Conservation (phyloP, 176 grass and related monocot genomes). For the Triticum timopheevii region DNA sequence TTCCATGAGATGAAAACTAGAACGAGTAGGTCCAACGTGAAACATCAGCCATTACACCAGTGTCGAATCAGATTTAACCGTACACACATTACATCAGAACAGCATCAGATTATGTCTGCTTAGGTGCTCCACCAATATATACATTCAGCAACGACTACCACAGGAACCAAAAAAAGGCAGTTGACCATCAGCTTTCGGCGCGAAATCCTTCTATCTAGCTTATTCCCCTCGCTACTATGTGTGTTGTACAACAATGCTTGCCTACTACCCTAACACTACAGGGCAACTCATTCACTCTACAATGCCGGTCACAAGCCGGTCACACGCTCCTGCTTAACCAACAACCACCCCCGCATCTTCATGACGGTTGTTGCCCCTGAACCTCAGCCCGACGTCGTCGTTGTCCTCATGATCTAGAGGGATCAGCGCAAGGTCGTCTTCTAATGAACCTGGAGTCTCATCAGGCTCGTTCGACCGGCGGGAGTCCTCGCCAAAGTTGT, state of each 20-base stretch:
- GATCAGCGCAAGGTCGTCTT: slow-evolving; percentile 34
- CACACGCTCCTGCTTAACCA: background rate
- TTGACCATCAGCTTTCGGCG: background rate
- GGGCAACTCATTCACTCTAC: slow-evolving; percentile 18
- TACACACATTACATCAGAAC: background rate
- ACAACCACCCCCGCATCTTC: slow-evolving; percentile 44
- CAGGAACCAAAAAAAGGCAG: background rate
- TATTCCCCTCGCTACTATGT: slow-evolving; percentile 13
- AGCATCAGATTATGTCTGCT: background rate
- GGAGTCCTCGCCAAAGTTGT: slow-evolving; percentile 79
- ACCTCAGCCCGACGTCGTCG: slow-evolving; percentile 52
- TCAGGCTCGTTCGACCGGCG: background rate
- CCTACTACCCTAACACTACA: background rate
- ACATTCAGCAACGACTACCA: slow-evolving; percentile 33
- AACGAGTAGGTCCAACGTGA: background rate
- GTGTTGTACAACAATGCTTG: slow-evolving; percentile 19
- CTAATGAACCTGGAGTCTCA: background rate
- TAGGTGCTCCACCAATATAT: slow-evolving; percentile 1
- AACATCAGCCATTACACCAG: background rate
- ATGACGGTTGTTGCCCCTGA: slow-evolving; percentile 55
- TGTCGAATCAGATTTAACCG: background rate
- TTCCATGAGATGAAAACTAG: background rate
- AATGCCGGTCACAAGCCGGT: too few relatives aligned
- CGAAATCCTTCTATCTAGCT: background rate
- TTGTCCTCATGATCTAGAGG: slow-evolving; percentile 45